Evolutionary conservation across 768 basidiomycete species (phyloP).

Genomic region (Ramaria rubella): DNA sequence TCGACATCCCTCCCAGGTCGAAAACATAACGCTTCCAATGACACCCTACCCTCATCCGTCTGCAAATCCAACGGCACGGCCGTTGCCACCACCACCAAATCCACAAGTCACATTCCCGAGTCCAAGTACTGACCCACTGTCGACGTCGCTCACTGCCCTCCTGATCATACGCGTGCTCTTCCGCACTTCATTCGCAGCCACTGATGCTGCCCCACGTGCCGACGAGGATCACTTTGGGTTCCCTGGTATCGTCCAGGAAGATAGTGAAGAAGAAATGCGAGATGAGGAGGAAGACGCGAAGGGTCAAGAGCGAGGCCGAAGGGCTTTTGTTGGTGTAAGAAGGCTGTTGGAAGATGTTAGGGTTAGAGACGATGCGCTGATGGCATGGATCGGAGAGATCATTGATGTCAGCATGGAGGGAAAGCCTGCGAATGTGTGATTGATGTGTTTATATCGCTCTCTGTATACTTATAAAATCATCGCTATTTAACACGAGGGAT

Average conservation of each 20-base stretch:
- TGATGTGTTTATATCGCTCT: neutral
- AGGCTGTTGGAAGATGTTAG: conserved; percentile 57
- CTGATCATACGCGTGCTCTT: conserved; percentile 81
- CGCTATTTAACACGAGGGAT: neutral
- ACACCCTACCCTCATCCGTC: conserved; percentile 49
- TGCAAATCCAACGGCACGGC: conserved; percentile 57
- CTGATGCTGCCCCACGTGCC: conserved; percentile 58
- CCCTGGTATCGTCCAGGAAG: conserved; percentile 73
- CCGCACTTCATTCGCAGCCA: conserved; percentile 67
- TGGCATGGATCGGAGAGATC: conserved; percentile 13
- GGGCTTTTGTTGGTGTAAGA: conserved; percentile 59
- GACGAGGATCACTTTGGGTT: conserved; percentile 88
- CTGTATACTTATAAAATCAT: too few species aligned
- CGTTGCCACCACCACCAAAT: conserved; percentile 64
- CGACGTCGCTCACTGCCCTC: conserved; percentile 71
- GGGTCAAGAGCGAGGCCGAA: conserved; percentile 64
- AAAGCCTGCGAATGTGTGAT: conserved; percentile 6
- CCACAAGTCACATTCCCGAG: conserved; percentile 52
- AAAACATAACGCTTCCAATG: conserved; percentile 62
- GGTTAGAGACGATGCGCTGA: conserved; percentile 41
- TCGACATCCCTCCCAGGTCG: conserved; percentile 65
- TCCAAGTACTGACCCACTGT: conserved; percentile 58
- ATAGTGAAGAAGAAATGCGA: conserved; percentile 52
- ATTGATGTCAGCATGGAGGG: conserved; percentile 11
- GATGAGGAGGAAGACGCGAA: conserved; percentile 41